Base-by-base conservation (phyloP, 768 basidiomycete genomes). In the Grammothele lineata region DNA sequence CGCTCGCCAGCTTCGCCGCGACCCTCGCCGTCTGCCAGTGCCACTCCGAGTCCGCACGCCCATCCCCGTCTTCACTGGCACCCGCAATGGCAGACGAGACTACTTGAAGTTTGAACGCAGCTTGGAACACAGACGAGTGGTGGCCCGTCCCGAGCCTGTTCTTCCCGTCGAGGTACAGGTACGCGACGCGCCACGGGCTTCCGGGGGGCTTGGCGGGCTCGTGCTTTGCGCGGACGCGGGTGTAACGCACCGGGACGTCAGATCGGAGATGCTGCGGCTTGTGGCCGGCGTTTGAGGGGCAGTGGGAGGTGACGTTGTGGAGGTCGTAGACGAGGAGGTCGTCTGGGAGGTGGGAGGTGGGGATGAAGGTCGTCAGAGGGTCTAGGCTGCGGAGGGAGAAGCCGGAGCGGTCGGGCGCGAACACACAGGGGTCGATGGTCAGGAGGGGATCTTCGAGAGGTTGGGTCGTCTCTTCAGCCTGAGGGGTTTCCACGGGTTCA, bases 121-220 rank as follows among this genome's bases (percentile, higher is more conserved):
- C 77, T 30, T 66, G 55, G 55, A 77, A 75, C 0, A 79, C 77
- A 27, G 62, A 43, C 0, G 82, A 83, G 55, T 84, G 82, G 52
- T 77, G 54, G 0, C 83, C 81, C 0, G n/a, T 0, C 3, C 80
- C 81, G 5, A 70, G 48, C n/a, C 18, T 34, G 24, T 68, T 55
- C 0, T 37, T 30, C 0, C 70, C 68, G 2, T 69, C 67, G 48
- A 84, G 50, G 47, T 78, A 76, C 18, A 82, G 62, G 53, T 82
- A 77, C 0, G 72, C 75, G 26, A 50, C 41, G n/a, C 44, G 46
- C 9, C 24, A 10, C 24, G 42, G 32, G 25, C 4, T 18, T 17
- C 18, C 8, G 27, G 19, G n/a, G 14, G 24, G 1, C 9, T n/a
- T 27, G 3, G 21, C 19, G 22, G 5, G 24, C 2, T 30, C 33